Evolutionary conservation across 208 protist species (phyloP).

Genomic region (Trypanosoma theileri): DNA sequence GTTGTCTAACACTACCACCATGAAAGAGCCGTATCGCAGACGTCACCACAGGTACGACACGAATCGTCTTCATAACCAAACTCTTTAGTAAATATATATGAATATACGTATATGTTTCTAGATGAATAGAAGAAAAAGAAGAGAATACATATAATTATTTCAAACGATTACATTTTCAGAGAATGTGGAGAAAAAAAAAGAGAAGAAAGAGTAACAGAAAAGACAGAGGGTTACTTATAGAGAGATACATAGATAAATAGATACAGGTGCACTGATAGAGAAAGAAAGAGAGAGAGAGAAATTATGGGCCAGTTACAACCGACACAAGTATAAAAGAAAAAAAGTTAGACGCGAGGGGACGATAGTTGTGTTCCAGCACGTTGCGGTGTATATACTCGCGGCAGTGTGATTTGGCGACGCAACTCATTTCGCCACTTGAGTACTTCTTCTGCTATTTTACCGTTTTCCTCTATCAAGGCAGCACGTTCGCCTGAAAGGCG

Average conservation of each 20-base stretch:
- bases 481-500: constrained; percentile 46
- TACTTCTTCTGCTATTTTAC: constrained; percentile 47
- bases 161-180: not conserved
- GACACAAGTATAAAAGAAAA: no score
- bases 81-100: not conserved
- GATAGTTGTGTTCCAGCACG: not conserved
- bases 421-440: constrained; percentile 59
- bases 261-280: no score
- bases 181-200: no score
- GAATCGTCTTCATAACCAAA: not conserved
- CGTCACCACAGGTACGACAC: not conserved
- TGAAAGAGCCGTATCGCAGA: not conserved
- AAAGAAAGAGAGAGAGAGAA: no score
- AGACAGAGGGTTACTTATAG: no score
- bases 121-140: not conserved
- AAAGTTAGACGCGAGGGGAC: not conserved
- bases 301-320: no score
- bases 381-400: not conserved
- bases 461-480: constrained; percentile 50
- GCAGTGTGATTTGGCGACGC: constrained; percentile 17
- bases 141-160: not conserved
- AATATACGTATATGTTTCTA: not conserved
- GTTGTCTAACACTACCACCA: constrained; percentile 12
- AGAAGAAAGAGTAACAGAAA: no score
- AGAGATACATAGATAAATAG: no score